Evolutionary conservation across 2,329 filamentous ascomycete species (phyloP), one percentile per base, ranked within the genome.

Genomic region (Xylaria multiplex): DNA sequence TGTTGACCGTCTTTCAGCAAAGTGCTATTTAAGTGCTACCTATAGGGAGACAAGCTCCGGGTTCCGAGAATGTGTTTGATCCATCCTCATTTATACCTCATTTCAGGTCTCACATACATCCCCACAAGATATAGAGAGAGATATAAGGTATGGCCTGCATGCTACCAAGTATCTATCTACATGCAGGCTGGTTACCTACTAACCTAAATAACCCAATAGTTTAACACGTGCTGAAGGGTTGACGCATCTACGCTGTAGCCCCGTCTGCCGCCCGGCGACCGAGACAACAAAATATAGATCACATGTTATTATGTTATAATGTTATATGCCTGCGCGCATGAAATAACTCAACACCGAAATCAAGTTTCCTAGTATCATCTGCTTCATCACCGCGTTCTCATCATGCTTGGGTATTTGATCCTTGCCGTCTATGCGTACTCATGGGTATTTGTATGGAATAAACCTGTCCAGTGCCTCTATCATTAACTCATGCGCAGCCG

Each of bases 361-460:
- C 14, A 13, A 24, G 54, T 32, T 30, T 30, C 37, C 37, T 37
- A 16, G 19, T 46, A 54, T n/a, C 37, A 35, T 46, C 35, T 5
- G 32, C 48, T 62, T 40, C 24, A 50, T 45, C 46, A 24, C 40
- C 56, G 40, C 43, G 1, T 55, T 57, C 59, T 46, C 53, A 45
- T 59, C 40, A 14, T 48, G 46, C 19, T 60, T 54, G 57, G 64
- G 59, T 58, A 68, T 64, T 40, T 59, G 40, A 24, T 42, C 37
- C 30, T 37, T 49, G 50, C 42, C 46, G 22, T 54, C 52, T 59
- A 56, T 56, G 37, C 37, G 30, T 65, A 40, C 24, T 48, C 50
- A n/a, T 59, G 57, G 63, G 49, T 69, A 67, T 64, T 54, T 59
- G 46, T 65, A 35, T 61, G 27, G 35, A 48, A 64, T 53, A 40